Base-by-base conservation (phyloP, 176 grass and related monocot species). In the Oryza glumipatula region DNA sequence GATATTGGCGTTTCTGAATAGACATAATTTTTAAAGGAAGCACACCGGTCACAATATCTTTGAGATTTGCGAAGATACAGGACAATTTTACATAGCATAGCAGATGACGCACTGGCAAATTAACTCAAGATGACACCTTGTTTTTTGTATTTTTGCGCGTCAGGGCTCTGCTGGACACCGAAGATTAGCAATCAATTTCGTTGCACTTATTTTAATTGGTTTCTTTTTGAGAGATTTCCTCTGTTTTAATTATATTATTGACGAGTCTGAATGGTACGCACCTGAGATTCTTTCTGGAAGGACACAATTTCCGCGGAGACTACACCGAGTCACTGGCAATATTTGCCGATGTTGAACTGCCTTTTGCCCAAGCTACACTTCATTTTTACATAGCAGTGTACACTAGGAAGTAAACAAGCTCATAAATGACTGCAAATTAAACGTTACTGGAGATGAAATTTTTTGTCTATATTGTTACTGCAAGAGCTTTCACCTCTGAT, bases 121-220 rank as follows among this genome's bases (percentile, higher is more conserved):
- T 21, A 21, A 58, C 12, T 68, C 52, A 32, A 68, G 17, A 67
- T 76, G 41, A 54, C 82, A 54, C 72, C 72, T 54, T 84, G 45
- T 48, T 41, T 49, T 4, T 65, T 64, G 81, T 74, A 36, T 9
- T 83, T 24, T 38, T 75, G 71, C 26, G 46, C 52, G 22, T 82
- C 65, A 64, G 48, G 49, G 13, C 22, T 82, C 68, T 14, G 39
- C 56, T 72, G 39, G 19, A 8, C 56, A n/a, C 54, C 17, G 11
- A 21, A n/a, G 16, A 19, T 19, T 56, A 60, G 2, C 6, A 60
- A 8, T 60, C 56, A 60, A 60, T 60, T 60, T 60, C 22, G 19
- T 3, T 60, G 11, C 56, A 60, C 16, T 60, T 60, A 17, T n/a
- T 21, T 60, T 60, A 4, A 36, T 36, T 60, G 1, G 6, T 60